Percentiles rank a stretch among this genome's conserved stretches.
Evolutionary conservation across 192 early-diverging fungal species (phyloP).

Genomic region (Coemansia sp.): DNA sequence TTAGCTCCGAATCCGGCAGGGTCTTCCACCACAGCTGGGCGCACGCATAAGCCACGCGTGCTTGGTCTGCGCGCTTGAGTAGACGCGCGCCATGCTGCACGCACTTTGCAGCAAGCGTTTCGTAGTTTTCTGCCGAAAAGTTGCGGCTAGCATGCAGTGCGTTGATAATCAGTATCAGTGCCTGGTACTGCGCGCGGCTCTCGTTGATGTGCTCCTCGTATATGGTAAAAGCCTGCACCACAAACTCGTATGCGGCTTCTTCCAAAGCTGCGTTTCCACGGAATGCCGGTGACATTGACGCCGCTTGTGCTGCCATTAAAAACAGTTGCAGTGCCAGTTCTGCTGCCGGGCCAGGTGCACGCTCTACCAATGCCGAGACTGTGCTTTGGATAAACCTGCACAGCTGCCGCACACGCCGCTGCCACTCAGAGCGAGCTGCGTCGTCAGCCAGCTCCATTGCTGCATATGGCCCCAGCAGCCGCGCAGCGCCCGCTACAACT

Average conservation of each 20-base stretch:
- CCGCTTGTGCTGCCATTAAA: conserved; percentile 80
- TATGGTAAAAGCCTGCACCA: conserved; percentile 94
- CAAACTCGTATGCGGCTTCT: conserved; percentile 96
- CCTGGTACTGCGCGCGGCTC: conserved; percentile 85
- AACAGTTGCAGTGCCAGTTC: conserved; percentile 77
- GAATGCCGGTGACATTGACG: conserved; percentile 58
- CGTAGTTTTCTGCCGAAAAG: conserved; percentile 90
- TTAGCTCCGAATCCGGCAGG: conserved; percentile 48
- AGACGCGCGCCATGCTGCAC: conserved; percentile 86
- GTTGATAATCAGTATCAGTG: conserved; percentile 83
- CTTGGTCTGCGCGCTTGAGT: conserved; percentile 93
- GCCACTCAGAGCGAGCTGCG: conserved; percentile 34
- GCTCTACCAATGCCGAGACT: conserved; percentile 69
- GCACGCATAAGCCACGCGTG: conserved; percentile 76
- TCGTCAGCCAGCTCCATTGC: conserved; percentile 30
- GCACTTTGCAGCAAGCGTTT: conserved; percentile 89
- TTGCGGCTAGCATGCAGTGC: conserved; percentile 79
- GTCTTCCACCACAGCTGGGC: conserved; percentile 91
- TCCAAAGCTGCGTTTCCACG: conserved; percentile 74
- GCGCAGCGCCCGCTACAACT: conserved; percentile 57
- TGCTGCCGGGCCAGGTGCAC: conserved; percentile 46
- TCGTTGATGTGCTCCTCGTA: conserved; percentile 97
- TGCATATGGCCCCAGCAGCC: conserved; percentile 50
- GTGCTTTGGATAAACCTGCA: conserved; percentile 90
- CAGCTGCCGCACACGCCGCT: conserved; percentile 74